A percentile compares a stretch with the other conserved stretches of the same genome.
Evolutionary conservation across 78 protist species (phyloP).

Genomic region (Cyanophora paradoxa): DNA sequence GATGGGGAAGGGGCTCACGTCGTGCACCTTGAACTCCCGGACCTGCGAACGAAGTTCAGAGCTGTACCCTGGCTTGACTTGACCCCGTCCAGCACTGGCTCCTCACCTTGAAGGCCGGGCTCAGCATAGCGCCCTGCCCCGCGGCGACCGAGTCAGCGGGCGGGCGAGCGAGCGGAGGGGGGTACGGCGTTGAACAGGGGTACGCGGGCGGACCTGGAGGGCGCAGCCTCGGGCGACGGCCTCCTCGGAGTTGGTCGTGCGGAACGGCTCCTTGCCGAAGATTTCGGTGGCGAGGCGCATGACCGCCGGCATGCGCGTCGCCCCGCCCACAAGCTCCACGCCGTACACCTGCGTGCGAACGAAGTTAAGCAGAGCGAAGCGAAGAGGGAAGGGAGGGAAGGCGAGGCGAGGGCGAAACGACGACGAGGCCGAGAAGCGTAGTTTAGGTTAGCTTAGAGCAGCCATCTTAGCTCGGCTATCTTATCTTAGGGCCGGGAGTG

Average conservation of each 20-base stretch:
- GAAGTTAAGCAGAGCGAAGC: too few relatives aligned
- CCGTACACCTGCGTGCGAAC: slow-evolving; percentile 54
- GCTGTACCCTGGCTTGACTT: too few relatives aligned
- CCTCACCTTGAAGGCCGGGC: slow-evolving; percentile 74
- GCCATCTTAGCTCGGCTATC: too few relatives aligned
- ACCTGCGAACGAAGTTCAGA: too few relatives aligned
- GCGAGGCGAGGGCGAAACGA: too few relatives aligned
- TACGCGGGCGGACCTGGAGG: slow-evolving; percentile 42
- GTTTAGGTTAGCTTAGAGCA: too few relatives aligned
- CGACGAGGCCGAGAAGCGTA: too few relatives aligned
- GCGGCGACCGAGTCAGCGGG: background rate
- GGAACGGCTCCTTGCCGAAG: slow-evolving; percentile 36
- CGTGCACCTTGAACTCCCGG: slow-evolving; percentile 66
- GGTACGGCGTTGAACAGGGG: background rate
- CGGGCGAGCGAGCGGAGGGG: background rate
- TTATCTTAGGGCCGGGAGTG: too few relatives aligned
- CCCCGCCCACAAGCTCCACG: slow-evolving; percentile 75
- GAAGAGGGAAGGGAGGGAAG: too few relatives aligned
- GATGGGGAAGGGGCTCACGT: slow-evolving; percentile 60
- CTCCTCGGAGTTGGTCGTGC: slow-evolving; percentile 84
- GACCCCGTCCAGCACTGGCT: too few relatives aligned
- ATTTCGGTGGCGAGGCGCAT: slow-evolving; percentile 29
- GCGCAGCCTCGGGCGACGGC: slow-evolving; percentile 85
- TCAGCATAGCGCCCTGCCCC: slow-evolving; percentile 73
- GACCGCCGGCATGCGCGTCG: slow-evolving; percentile 64